A percentile compares a stretch with the other conserved stretches of the same genome.
Conservation (phyloP, 2,329 filamentous ascomycete genomes). For the Stagonosporopsis vannaccii region DNA sequence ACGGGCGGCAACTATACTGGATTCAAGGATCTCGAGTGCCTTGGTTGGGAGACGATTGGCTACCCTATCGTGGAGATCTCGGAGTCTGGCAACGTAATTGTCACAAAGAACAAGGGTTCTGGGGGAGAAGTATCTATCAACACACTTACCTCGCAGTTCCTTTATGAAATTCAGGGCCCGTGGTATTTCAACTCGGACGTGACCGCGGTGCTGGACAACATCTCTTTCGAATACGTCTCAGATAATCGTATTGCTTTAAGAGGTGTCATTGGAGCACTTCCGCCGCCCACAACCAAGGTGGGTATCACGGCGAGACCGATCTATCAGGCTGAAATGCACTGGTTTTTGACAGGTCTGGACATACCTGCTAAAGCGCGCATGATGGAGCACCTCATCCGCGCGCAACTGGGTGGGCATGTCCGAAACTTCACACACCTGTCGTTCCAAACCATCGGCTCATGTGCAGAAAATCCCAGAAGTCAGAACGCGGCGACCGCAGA, state of each 20-base stretch:
- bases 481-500: conserved; percentile 60
- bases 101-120: conserved; percentile 42
- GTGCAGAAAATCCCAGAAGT: conserved; percentile 50
- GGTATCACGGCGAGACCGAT: conserved; percentile 55
- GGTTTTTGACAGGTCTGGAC: conserved; percentile 55
- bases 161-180: conserved; percentile 54
- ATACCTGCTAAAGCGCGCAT: conserved; percentile 54
- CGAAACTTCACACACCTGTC: conserved; percentile 46
- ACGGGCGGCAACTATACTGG: conserved; percentile 55
- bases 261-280: conserved; percentile 52
- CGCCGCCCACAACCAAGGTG: conserved; percentile 50
- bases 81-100: conserved; percentile 32
- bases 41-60: conserved; percentile 44
- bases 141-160: conserved; percentile 61
- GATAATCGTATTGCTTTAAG: conserved; percentile 59
- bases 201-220: conserved; percentile 59
- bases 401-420: conserved; percentile 47
- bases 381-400: conserved; percentile 49
- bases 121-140: conserved; percentile 54
- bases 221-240: conserved; percentile 61
- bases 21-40: conserved; percentile 49
- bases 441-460: conserved; percentile 51
- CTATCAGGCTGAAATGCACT: conserved; percentile 57
- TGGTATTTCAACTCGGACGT: conserved; percentile 67
- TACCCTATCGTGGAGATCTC: conserved; percentile 44